phyloP scores from a whole-genome alignment of 208 protist genomes.

The Phytomonas sp. region DNA sequence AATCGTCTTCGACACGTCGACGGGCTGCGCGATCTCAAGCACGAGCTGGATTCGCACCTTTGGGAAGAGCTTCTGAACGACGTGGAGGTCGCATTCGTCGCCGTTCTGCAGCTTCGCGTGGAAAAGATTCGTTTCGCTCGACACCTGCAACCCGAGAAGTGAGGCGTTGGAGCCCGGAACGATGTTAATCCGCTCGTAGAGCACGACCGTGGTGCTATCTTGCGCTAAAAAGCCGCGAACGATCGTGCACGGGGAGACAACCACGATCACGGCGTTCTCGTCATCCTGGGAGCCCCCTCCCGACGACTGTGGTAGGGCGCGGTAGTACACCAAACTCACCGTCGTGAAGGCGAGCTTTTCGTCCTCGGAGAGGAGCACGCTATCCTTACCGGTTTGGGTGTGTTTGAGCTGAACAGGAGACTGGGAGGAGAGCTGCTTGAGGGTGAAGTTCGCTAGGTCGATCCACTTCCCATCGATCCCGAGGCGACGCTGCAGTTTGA shows the following conservation, averaged over 20 bases:
- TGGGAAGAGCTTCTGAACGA: slow-evolving; percentile 79
- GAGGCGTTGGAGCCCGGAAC: slow-evolving; percentile 41
- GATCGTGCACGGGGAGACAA: slow-evolving; percentile 68
- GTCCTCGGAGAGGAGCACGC: slow-evolving; percentile 33
- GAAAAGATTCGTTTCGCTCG: slow-evolving; percentile 75
- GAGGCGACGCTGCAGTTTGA: slow-evolving; percentile 58
- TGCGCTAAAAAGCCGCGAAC: slow-evolving; percentile 80
- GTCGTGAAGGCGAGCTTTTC: slow-evolving; percentile 30
- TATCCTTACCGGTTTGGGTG: slow-evolving; percentile 5
- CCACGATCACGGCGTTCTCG: slow-evolving; percentile 24
- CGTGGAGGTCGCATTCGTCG: slow-evolving; percentile 74
- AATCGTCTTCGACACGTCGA: slow-evolving; percentile 26
- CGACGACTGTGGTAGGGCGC: slow-evolving; percentile 22
- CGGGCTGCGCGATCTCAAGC: slow-evolving; percentile 33
- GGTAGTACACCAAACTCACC: slow-evolving; percentile 69
- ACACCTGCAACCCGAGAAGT: slow-evolving; percentile 63
- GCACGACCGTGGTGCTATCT: slow-evolving; percentile 57
- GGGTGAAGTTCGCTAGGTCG: slow-evolving; percentile 34
- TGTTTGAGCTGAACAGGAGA: slow-evolving; percentile 17
- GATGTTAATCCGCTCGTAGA: slow-evolving; percentile 59
- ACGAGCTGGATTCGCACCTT: slow-evolving; percentile 39
- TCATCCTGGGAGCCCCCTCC: not conserved
- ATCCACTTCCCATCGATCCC: slow-evolving; percentile 40
- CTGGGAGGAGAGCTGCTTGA: slow-evolving; percentile 38
- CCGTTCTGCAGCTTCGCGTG: slow-evolving; percentile 81